Conservation (phyloP, 2,329 filamentous ascomycete genomes). For the Venturia pyrina region DNA sequence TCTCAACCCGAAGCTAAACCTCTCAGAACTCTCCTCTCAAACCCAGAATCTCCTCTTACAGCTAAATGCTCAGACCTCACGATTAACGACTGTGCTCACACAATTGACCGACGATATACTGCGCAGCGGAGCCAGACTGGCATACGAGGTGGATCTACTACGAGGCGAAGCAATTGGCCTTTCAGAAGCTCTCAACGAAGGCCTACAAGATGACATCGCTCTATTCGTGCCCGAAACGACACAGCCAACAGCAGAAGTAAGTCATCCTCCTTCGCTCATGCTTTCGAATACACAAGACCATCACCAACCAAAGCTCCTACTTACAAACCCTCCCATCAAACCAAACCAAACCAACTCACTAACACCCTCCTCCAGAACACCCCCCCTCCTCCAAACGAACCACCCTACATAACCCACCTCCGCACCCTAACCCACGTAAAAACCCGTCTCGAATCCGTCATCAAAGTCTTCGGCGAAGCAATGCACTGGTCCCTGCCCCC, state of each 20-base stretch:
- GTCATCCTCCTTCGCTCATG: not conserved
- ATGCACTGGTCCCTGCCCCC: constrained; percentile 93
- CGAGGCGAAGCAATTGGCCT: constrained; percentile 80
- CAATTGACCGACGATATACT: constrained; percentile 92
- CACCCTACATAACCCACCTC: constrained; percentile 64
- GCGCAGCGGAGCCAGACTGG: constrained; percentile 73
- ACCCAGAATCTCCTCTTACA: constrained; percentile 79
- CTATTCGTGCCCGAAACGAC: not conserved
- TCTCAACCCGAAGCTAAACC: constrained; percentile 43
- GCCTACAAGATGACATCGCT: constrained; percentile 58
- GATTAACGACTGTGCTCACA: constrained; percentile 71
- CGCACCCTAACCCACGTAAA: constrained; percentile 76
- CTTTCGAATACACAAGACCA: not conserved
- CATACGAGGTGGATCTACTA: constrained; percentile 89
- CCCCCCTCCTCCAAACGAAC: constrained; percentile 32
- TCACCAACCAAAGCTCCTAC: not conserved
- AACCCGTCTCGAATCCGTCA: constrained; percentile 74
- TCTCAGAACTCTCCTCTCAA: constrained; percentile 69
- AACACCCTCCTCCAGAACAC: not conserved
- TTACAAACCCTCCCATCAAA: no score
- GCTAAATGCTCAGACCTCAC: constrained; percentile 77
- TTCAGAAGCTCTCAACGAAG: constrained; percentile 66
- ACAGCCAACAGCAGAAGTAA: not conserved
- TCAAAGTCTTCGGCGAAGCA: constrained; percentile 84
- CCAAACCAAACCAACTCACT: not conserved